A percentile compares a stretch with the other conserved stretches of the same genome.
Conservation (phyloP, 1,139 yeast species). For the Blastobotrys proliferans region DNA sequence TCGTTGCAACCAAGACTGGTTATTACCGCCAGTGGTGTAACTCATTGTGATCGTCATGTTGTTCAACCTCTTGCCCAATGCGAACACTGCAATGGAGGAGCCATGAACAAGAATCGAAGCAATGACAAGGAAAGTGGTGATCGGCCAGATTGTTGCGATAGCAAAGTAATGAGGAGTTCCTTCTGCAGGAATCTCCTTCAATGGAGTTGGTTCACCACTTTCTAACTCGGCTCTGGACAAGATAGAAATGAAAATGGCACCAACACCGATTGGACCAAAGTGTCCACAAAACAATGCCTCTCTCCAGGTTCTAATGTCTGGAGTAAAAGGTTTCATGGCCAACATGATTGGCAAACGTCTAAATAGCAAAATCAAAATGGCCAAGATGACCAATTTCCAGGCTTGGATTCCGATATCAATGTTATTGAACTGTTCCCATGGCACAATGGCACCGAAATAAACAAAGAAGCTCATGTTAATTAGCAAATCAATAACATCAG, state of each 20-base stretch:
- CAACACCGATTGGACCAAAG: conserved; percentile 98
- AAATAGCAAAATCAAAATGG: conserved; percentile 76
- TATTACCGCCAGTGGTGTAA: conserved; percentile 69
- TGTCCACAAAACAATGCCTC: conserved; percentile 96
- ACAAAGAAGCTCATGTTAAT: conserved; percentile 81
- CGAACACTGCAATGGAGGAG: conserved; percentile 90
- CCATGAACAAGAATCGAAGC: conserved; percentile 93
- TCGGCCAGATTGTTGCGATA: conserved; percentile 82
- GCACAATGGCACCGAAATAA: conserved; percentile 90
- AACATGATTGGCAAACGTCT: conserved; percentile 87
- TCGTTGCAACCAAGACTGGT: conserved; percentile 78
- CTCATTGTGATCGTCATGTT: conserved; percentile 93
- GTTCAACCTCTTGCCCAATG: conserved; percentile 83
- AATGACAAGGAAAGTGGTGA: conserved; percentile 76
- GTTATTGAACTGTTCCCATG: conserved; percentile 83
- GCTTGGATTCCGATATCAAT: conserved; percentile 61
- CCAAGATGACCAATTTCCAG: conserved; percentile 81
- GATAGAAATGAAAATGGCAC: conserved; percentile 88
- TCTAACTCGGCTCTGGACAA: conserved; percentile 80
- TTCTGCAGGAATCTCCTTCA: conserved; percentile 49
- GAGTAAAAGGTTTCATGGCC: conserved; percentile 73
- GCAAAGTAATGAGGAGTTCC: conserved; percentile 62
- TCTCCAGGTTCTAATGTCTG: conserved; percentile 91
- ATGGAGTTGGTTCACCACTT: conserved; percentile 58
- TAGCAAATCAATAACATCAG: conserved; percentile 80